phyloP scores from a whole-genome alignment of 208 protist species.

The Crithidia fasciculata region DNA sequence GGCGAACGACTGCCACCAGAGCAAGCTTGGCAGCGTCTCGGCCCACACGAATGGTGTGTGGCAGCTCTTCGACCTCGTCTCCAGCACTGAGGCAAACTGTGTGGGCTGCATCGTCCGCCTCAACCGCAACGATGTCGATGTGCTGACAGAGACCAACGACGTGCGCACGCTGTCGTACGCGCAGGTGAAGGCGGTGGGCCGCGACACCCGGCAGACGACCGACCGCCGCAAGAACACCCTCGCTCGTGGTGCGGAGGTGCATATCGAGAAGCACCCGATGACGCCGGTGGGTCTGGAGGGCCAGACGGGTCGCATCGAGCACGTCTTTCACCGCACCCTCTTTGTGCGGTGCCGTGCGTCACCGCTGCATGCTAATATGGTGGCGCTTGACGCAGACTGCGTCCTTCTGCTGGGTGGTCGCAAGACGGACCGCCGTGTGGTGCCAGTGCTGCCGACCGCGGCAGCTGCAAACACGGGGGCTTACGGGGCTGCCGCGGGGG shows the following conservation, averaged over 20 bases:
- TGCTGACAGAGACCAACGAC: slow-evolving; percentile 86
- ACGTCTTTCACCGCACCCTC: slow-evolving; percentile 82
- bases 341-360: slow-evolving; percentile 81
- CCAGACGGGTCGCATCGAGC: slow-evolving; percentile 82
- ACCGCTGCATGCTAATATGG: slow-evolving; percentile 74
- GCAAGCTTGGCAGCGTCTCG: slow-evolving; percentile 71
- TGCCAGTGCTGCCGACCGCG: slow-evolving; percentile 5
- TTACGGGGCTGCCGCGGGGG: slow-evolving; percentile 38
- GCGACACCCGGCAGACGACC: slow-evolving; percentile 59
- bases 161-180: slow-evolving; percentile 68
- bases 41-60: slow-evolving; percentile 73
- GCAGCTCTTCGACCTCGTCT: slow-evolving; percentile 87
- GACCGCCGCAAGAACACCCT: slow-evolving; percentile 82
- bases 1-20: slow-evolving; percentile 88
- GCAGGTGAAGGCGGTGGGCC: slow-evolving; percentile 68
- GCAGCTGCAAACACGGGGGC: background rate
- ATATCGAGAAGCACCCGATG: slow-evolving; percentile 56
- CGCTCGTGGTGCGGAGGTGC: slow-evolving; percentile 75
- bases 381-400: slow-evolving; percentile 66
- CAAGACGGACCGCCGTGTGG: slow-evolving; percentile 58
- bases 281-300: slow-evolving; percentile 75
- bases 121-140: slow-evolving; percentile 68
- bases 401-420: slow-evolving; percentile 76
- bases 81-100: slow-evolving; percentile 60
- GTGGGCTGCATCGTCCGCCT: slow-evolving; percentile 82